These are phyloP conservation scores for Paramecium octaurelia DNA, from an alignment of 73 alveolate genomes.

Conservation along the genomic window DNA sequence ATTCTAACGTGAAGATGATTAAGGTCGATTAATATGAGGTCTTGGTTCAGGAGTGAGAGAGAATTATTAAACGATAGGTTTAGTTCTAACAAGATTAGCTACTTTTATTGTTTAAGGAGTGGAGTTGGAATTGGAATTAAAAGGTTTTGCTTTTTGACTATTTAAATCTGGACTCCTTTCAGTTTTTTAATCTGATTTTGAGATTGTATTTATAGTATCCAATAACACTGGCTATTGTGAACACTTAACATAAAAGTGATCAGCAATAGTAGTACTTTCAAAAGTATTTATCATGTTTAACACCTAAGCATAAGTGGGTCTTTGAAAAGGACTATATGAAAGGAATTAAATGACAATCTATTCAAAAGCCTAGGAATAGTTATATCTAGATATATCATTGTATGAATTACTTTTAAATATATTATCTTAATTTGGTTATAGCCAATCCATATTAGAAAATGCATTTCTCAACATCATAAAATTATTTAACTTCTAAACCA, in stretches of 20 bases:
- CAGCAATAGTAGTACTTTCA: background rate
- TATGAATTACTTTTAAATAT: background rate
- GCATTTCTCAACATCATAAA: background rate
- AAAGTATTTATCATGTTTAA: background rate
- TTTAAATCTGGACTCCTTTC: background rate
- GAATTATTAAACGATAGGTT: background rate
- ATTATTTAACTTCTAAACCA: background rate
- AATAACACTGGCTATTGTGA: background rate
- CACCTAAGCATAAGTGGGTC: background rate
- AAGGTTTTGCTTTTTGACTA: background rate
- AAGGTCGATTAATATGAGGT: background rate
- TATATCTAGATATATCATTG: background rate
- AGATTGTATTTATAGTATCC: background rate
- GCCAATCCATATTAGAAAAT: background rate
- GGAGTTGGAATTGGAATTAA: background rate
- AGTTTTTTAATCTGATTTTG: background rate
- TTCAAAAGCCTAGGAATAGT: background rate
- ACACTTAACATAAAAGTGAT: conserved; percentile 2
- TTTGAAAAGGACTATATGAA: background rate
- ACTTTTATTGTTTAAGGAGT: background rate
- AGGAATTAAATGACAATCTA: background rate
- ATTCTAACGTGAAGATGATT: background rate
- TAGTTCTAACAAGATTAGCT: background rate
- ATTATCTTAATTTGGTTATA: background rate
- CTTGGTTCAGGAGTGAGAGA: background rate